Conservation (phyloP, 257 asterid species). For the Cordia subcordata region DNA sequence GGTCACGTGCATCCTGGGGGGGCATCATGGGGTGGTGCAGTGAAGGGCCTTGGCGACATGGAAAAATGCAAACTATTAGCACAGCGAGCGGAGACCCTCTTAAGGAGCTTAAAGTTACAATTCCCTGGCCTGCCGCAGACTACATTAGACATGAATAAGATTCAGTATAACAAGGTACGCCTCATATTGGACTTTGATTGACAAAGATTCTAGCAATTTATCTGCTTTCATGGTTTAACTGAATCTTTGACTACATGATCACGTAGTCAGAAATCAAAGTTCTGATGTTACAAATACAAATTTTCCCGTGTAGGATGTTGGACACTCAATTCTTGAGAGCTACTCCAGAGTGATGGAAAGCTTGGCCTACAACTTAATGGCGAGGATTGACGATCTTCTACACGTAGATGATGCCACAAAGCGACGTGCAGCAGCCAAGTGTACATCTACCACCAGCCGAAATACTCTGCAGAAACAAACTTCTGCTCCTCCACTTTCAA, state of each 20-base stretch:
- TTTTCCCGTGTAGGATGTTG: slow-evolving; percentile 59
- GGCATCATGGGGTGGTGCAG: slow-evolving; percentile 62
- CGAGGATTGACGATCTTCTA: slow-evolving; percentile 81
- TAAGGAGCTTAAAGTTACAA: slow-evolving; percentile 63
- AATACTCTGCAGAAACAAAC: slow-evolving; percentile 36
- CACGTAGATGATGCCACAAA: slow-evolving; percentile 80
- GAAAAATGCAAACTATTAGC: slow-evolving; percentile 64
- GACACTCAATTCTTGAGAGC: slow-evolving; percentile 95
- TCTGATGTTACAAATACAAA: background rate
- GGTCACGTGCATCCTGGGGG: slow-evolving; percentile 31
- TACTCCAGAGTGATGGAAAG: slow-evolving; percentile 93
- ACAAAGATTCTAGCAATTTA: background rate
- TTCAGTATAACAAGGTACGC: slow-evolving; percentile 79
- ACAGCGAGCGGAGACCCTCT: slow-evolving; percentile 64
- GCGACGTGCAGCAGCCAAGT: slow-evolving; percentile 54
- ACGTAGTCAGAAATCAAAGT: background rate
- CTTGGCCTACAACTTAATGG: slow-evolving; percentile 72
- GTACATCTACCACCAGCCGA: slow-evolving; percentile 23
- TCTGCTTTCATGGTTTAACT: background rate
- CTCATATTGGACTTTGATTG: background rate
- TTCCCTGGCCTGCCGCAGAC: slow-evolving; percentile 90
- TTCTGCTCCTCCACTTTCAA: slow-evolving; percentile 38
- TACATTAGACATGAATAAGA: slow-evolving; percentile 67
- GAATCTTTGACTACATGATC: background rate
- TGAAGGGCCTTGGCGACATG: slow-evolving; percentile 46